A percentile compares a stretch with the other conserved stretches of the same genome.
These are phyloP conservation scores for Craspedostauros australis DNA, from an alignment of 108 stramenopile species.

Conservation along the genomic window DNA sequence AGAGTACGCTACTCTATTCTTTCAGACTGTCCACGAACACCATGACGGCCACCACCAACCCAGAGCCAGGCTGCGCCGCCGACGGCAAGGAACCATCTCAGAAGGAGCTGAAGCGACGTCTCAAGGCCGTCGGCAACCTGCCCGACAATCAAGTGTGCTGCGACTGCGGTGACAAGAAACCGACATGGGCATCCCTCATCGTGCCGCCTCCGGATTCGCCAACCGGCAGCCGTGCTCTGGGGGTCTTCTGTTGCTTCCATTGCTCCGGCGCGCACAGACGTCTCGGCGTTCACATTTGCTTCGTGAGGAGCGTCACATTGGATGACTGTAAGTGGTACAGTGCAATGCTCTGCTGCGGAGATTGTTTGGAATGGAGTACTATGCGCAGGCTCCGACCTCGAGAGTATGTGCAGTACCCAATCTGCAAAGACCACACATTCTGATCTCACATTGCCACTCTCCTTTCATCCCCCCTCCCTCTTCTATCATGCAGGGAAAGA, in stretches of 20 bases:
- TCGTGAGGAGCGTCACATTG: constrained; percentile 77
- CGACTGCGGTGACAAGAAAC: constrained; percentile 75
- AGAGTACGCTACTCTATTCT: no score
- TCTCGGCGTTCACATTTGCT: constrained; percentile 87
- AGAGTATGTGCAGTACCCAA: no score
- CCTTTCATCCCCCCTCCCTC: no score
- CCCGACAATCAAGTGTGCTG: constrained; percentile 68
- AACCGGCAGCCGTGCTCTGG: constrained; percentile 37
- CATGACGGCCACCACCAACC: no score
- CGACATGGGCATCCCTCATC: constrained; percentile 80
- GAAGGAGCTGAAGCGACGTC: constrained; percentile 9
- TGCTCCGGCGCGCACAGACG: constrained; percentile 87
- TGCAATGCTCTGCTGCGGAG: no score
- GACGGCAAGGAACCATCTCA: no score
- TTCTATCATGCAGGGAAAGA: constrained; percentile 59
- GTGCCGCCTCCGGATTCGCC: constrained; percentile 50
- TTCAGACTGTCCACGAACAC: no score
- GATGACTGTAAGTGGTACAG: constrained; percentile 59
- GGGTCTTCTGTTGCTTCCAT: constrained; percentile 90
- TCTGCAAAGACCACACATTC: no score
- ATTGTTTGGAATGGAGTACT: no score
- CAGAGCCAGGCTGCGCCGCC: no score
- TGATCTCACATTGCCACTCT: no score
- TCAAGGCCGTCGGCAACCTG: constrained; percentile 34
- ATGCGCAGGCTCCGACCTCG: no score